Evolutionary conservation across 1,139 yeast genomes (phyloP), one percentile per base, ranked within the genome.

Genomic region (Scheffersomyces segobiensis): DNA sequence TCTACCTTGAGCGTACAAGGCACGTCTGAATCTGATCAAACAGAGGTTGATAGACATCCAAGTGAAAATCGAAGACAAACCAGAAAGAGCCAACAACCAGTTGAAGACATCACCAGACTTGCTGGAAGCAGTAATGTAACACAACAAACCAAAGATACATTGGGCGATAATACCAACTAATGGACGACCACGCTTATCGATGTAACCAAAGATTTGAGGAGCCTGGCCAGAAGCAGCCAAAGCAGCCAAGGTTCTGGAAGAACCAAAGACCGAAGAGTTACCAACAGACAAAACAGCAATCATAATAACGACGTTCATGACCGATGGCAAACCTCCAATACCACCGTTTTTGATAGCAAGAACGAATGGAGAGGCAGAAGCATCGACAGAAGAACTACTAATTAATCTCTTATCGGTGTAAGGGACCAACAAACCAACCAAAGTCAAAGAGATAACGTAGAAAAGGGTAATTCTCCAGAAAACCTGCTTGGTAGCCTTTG

Each of bases 151-250:
- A 64, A 78, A 71, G 5, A 71, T 62, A 54, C 84, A 75, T 52
- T 91, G 86, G 55, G 83, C 73, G 14, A 80, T 71, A 67, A 89
- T 84, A 50, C 91, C 93, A 55, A 82, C 84, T 62, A 88, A 76
- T 49, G 96, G 97, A 73, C 96, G 84, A 61, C 93, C 95, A 53
- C 76, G 71, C 67, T 86, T 86, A 72, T 91, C 96, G 67, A 90
- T 84, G 75, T 89, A 91, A 62, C 87, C 89, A 58, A 87, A 82
- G 65, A 84, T 76, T 68, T 81, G 80, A 65, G 97, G 97, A 26
- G 96, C 93, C 72, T 85, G 87, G 46, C 93, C 91, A 67, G 91
- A 88, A 63, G 89, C 88, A 53, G 97, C 91, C 63, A 93, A 80
- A 17, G 97, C 90, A 62, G 90, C 88, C 63, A 92, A 75, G 22